phyloP scores from a whole-genome alignment of 2,329 filamentous ascomycete genomes.

The Ophiostoma sp. region DNA sequence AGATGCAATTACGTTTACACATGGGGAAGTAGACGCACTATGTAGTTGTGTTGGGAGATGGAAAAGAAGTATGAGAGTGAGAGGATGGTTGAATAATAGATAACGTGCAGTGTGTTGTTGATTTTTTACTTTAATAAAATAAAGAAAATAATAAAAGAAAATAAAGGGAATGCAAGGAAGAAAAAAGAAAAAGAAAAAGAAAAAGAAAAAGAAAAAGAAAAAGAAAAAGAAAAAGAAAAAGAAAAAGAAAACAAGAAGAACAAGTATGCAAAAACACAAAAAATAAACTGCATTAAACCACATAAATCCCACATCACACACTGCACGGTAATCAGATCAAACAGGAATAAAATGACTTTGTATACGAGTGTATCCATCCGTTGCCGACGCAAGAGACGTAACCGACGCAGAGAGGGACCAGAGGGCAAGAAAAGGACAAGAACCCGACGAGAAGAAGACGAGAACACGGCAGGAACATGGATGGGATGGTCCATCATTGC shows the following conservation, averaged over 20 bases:
- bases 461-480: too few species aligned
- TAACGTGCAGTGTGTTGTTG: background rate
- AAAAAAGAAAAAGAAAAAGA: background rate
- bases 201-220: background rate
- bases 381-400: slow-evolving; percentile 4
- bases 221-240: background rate
- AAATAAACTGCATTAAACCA: background rate
- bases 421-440: background rate
- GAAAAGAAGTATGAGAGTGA: background rate
- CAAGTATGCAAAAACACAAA: background rate
- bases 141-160: background rate
- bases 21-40: background rate
- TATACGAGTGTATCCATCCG: slow-evolving; percentile 6
- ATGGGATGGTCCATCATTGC: background rate
- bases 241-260: background rate
- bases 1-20: slow-evolving; percentile 3
- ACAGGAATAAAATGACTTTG: background rate
- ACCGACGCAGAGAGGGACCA: background rate
- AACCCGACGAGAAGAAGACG: background rate
- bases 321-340: slow-evolving; percentile 15
- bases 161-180: too few species aligned
- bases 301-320: background rate
- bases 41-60: background rate
- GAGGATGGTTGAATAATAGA: background rate
- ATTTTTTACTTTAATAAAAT: background rate